Evolutionary conservation across 768 basidiomycete genomes (phyloP).

Genomic region (Termitomyces eurrhizus): DNA sequence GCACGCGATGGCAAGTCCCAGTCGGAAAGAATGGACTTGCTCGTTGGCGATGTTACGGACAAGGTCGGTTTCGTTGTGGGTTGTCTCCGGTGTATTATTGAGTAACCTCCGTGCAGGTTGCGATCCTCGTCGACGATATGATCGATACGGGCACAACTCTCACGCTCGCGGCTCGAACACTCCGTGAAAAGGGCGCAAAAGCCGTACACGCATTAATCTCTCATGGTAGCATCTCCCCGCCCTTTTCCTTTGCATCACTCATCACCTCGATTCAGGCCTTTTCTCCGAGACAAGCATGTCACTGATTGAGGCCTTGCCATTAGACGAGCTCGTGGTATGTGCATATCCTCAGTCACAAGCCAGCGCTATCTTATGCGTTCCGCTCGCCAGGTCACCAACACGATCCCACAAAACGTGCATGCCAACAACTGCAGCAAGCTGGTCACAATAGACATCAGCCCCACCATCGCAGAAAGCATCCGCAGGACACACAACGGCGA

Average conservation of each 20-base stretch:
- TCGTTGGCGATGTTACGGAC: slow-evolving; percentile 91
- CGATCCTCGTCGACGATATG: slow-evolving; percentile 98
- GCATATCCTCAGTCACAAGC: neutral
- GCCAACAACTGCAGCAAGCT: slow-evolving; percentile 65
- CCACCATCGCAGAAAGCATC: slow-evolving; percentile 93
- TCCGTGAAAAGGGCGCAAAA: slow-evolving; percentile 86
- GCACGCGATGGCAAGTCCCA: slow-evolving; percentile 71
- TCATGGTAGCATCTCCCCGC: slow-evolving; percentile 57
- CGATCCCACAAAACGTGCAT: slow-evolving; percentile 81
- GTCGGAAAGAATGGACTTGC: slow-evolving; percentile 83
- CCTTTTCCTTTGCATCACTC: slow-evolving; percentile 11
- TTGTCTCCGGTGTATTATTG: neutral
- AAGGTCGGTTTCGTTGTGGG: slow-evolving; percentile 47
- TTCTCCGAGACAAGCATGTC: slow-evolving; percentile 74
- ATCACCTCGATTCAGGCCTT: slow-evolving; percentile 46
- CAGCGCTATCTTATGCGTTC: slow-evolving; percentile 7
- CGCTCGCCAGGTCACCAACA: slow-evolving; percentile 79
- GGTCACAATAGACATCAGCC: slow-evolving; percentile 84
- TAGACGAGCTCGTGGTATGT: slow-evolving; percentile 84
- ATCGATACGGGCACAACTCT: slow-evolving; percentile 94
- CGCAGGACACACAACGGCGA: slow-evolving; percentile 93
- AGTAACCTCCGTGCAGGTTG: slow-evolving; percentile 47
- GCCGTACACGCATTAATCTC: slow-evolving; percentile 86
- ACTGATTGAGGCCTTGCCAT: slow-evolving; percentile 63
- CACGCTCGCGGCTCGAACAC: slow-evolving; percentile 75